Conservation (phyloP, 2,329 filamentous ascomycete species). For the Fusarium austroafricanum region DNA sequence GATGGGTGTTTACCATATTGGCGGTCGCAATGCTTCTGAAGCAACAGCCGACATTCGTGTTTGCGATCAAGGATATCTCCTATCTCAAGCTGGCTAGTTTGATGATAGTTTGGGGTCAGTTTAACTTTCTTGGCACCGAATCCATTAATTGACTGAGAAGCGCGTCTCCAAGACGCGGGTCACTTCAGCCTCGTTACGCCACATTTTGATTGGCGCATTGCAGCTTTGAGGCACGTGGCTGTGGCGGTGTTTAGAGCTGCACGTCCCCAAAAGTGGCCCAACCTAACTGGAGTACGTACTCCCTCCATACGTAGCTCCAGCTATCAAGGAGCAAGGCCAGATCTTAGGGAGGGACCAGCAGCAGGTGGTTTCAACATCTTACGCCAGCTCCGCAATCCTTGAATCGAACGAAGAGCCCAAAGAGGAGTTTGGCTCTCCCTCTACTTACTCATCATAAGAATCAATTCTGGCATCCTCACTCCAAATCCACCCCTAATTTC, state of each 20-base stretch:
- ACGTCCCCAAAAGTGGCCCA: conserved; percentile 32
- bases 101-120: conserved; percentile 25
- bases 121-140: conserved; percentile 30
- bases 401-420: conserved; percentile 24
- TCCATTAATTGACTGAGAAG: conserved; percentile 34
- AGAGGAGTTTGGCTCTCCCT: conserved; percentile 3
- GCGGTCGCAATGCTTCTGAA: conserved; percentile 27
- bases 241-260: conserved; percentile 44
- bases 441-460: conserved; percentile 2
- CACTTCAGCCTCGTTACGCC: conserved; percentile 42
- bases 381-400: conserved; percentile 38
- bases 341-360: conserved; percentile 48
- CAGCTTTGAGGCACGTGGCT: conserved; percentile 37
- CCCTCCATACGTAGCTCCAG: conserved; percentile 28
- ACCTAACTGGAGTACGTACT: conserved; percentile 25
- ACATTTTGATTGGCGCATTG: conserved; percentile 3
- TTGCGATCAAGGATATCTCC: conserved; percentile 1
- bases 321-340: conserved; percentile 45
- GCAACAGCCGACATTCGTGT: conserved; percentile 40
- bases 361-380: conserved; percentile 33
- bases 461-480: conserved; percentile 4
- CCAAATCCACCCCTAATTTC: background rate
- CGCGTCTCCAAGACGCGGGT: conserved; percentile 45
- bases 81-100: conserved; percentile 9
- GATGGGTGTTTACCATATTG: conserved; percentile 37